A percentile compares a stretch with the other conserved stretches of the same genome.
phyloP scores from a whole-genome alignment of 805 yeast species.

The Pichia paraexigua region DNA sequence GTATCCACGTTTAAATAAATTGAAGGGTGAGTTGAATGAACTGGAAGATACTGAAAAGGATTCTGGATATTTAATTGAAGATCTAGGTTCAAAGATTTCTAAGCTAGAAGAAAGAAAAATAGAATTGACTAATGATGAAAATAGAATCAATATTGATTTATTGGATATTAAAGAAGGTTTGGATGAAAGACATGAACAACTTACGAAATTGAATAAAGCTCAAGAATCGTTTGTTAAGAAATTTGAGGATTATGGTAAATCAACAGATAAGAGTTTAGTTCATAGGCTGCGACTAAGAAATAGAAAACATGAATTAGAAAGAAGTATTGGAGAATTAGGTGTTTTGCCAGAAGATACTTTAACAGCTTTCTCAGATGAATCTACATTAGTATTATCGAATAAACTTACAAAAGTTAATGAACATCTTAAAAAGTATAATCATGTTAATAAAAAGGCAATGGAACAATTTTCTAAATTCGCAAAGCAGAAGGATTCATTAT shows the following conservation, averaged over 20 bases:
- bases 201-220: constrained; percentile 46
- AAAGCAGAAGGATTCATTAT: constrained; percentile 61
- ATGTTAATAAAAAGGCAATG: constrained; percentile 82
- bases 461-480: constrained; percentile 74
- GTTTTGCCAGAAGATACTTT: constrained; percentile 83
- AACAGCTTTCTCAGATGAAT: constrained; percentile 32
- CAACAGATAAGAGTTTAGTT: constrained; percentile 56
- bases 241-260: constrained; percentile 53
- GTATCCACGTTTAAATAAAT: constrained; percentile 2
- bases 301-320: constrained; percentile 65
- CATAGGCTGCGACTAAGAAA: constrained; percentile 50
- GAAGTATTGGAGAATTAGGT: constrained; percentile 76
- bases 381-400: constrained; percentile 45
- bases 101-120: constrained; percentile 20
- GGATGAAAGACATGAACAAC: constrained; percentile 28
- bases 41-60: constrained; percentile 12
- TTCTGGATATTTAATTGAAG: background rate
- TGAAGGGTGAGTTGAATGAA: constrained; percentile 17
- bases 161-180: constrained; percentile 26
- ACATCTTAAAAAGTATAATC: constrained; percentile 54
- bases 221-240: constrained; percentile 47
- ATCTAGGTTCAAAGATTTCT: constrained; percentile 6
- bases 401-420: constrained; percentile 48
- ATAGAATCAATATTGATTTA: constrained; percentile 33
- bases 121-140: constrained; percentile 24